Evolutionary conservation across 177 flowering plant species (phyloP), one percentile per base, ranked within the genome.

Genomic region (Tripterygium wilfordii): DNA sequence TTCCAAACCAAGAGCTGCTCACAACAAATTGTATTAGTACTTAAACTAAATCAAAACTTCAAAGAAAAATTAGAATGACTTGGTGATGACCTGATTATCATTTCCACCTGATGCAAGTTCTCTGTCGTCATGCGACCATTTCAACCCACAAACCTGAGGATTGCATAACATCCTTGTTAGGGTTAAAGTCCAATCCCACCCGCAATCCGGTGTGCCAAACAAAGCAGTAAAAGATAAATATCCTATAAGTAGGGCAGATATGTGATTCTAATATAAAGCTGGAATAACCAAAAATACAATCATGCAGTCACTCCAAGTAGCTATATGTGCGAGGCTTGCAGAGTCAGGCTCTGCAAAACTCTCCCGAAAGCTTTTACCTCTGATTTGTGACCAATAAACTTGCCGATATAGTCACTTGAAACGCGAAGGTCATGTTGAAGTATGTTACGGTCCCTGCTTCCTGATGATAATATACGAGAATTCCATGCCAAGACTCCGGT

Each of bases 91-190:
- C 97, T 90, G 98, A 71, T 91, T 85, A 60, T 92, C 99, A 63
- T 92, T 92, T 24, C 99, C 99, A 46, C 99, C 99, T 0, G 99
- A 92, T 44, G 99, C 99, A 42, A 92, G 96, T 64, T 92, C 99
- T 51, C 89, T 74, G 65, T 92, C 99, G 67, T 92, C 99, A 57
- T 78, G 87, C 12, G 99, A 90, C 99, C 97, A 94, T 76, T 94
- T 90, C 49, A 94, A 64, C 24, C 97, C 97, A 62, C 99, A 90
- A 6, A 94, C 96, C 98, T 91, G 73, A 17, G n/a, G n/a, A n/a
- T n/a, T n/a, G n/a, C n/a, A n/a, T n/a, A n/a, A n/a, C n/a, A n/a
- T n/a, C n/a, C n/a, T n/a, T n/a, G n/a, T n/a, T n/a, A n/a, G n/a
- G n/a, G n/a, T n/a, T n/a, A n/a, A n/a, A n/a, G n/a, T n/a, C n/a